Evolutionary conservation across 2,329 filamentous ascomycete species (phyloP).

Genomic region (Lithohypha guttulata): DNA sequence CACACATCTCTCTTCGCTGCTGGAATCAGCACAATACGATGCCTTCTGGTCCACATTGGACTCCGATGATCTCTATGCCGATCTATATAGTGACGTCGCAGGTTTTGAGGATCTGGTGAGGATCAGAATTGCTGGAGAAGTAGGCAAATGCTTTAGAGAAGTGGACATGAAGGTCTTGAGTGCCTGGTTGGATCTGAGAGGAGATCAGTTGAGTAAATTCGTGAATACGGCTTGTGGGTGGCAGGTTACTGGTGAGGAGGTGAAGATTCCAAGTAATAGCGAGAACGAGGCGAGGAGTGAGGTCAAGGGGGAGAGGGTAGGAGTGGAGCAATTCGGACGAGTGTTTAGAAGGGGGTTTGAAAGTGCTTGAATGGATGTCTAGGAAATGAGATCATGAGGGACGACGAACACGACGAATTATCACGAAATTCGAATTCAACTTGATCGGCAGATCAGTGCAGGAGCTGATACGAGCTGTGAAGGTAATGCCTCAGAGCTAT

Average conservation of each 20-base stretch:
- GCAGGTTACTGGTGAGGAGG: conserved; percentile 50
- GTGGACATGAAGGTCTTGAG: conserved; percentile 57
- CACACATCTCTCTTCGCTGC: conserved; percentile 68
- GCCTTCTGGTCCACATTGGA: conserved; percentile 90
- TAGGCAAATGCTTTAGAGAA: conserved; percentile 70
- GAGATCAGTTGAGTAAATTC: conserved; percentile 62
- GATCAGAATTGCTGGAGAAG: conserved; percentile 75
- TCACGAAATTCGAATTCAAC: not conserved
- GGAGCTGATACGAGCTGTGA: not conserved
- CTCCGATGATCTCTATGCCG: conserved; percentile 88
- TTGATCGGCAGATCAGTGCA: too few species aligned
- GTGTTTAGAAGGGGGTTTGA: conserved; percentile 74
- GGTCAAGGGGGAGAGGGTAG: conserved; percentile 89
- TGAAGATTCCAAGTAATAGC: conserved; percentile 80
- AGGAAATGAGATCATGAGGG: not conserved
- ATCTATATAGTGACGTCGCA: conserved; percentile 83
- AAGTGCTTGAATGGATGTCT: conserved; percentile 35
- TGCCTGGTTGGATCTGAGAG: conserved; percentile 61
- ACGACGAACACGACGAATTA: not conserved
- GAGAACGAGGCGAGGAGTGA: conserved; percentile 97
- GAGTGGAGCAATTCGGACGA: conserved; percentile 41
- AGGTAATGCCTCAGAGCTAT: too few species aligned
- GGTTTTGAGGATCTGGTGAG: conserved; percentile 94
- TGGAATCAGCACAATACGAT: conserved; percentile 81
- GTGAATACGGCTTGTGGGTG: conserved; percentile 78